These are phyloP conservation scores for Casuarina cunninghamiana DNA, from an alignment of 306 rosid genomes.

Conservation along the genomic window DNA sequence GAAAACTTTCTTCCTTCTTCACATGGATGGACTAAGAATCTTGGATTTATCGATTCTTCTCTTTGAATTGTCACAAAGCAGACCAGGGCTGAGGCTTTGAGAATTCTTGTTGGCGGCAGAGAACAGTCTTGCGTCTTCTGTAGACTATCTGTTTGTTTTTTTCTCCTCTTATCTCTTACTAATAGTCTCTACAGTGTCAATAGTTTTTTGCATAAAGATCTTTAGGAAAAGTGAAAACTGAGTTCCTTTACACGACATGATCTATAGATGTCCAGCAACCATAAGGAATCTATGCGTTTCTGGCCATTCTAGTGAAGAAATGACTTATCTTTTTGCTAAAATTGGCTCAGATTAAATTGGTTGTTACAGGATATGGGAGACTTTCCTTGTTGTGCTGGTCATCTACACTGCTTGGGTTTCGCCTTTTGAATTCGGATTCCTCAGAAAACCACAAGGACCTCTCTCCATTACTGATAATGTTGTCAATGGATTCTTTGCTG, in stretches of 20 bases:
- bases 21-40: neutral
- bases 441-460: conserved; percentile 56
- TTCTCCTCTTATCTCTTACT: neutral
- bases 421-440: conserved; percentile 93
- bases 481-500: conserved; percentile 74
- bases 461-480: conserved; percentile 69
- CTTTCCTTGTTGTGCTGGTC: conserved; percentile 68
- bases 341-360: conserved; percentile 17
- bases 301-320: neutral
- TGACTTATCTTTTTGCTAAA: neutral
- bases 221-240: neutral
- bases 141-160: neutral
- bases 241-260: neutral
- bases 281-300: neutral
- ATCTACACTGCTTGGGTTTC: conserved; percentile 95
- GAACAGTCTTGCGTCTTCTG: neutral
- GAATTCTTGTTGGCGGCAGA: neutral
- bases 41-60: too few species aligned
- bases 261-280: neutral
- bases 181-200: neutral
- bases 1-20: neutral
- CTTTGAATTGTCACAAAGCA: neutral
- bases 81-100: conserved; percentile 6
- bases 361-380: conserved; percentile 70
- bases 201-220: neutral